Percentiles rank a stretch among this genome's conserved stretches.
phyloP scores from a whole-genome alignment of 306 rosid genomes.

The Erythrophleum fordii region DNA sequence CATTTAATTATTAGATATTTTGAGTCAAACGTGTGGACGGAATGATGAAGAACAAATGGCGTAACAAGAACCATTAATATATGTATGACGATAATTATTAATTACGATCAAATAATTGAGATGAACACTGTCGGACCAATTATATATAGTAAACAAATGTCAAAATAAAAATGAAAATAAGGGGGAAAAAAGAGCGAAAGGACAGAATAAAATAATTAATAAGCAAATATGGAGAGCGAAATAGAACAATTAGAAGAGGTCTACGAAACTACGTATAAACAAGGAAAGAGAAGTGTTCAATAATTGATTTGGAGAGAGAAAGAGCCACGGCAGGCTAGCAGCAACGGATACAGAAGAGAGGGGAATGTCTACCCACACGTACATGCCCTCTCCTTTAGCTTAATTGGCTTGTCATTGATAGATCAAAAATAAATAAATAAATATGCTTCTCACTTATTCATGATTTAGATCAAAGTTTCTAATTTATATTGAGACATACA shows the following conservation, averaged over 20 bases:
- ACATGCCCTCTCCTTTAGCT: constrained; percentile 39
- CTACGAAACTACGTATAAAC: constrained; percentile 3
- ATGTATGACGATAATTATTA: constrained; percentile 47
- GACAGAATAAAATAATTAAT: background rate
- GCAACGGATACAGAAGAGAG: constrained; percentile 32
- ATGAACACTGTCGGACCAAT: constrained; percentile 52
- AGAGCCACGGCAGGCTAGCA: background rate
- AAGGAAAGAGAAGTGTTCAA: constrained; percentile 27
- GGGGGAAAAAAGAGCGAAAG: background rate
- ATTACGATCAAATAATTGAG: constrained; percentile 55
- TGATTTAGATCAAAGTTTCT: constrained; percentile 44
- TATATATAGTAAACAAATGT: constrained; percentile 25
- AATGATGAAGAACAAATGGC: constrained; percentile 55
- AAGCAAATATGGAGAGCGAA: background rate
- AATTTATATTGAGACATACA: constrained; percentile 62
- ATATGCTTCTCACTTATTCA: constrained; percentile 7
- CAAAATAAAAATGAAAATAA: background rate
- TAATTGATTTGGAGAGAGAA: constrained; percentile 42
- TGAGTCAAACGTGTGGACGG: constrained; percentile 38
- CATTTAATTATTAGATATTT: constrained; percentile 30
- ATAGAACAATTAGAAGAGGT: constrained; percentile 7
- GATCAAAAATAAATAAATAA: background rate
- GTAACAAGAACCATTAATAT: constrained; percentile 44
- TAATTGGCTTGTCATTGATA: constrained; percentile 9
- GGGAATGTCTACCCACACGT: constrained; percentile 71